Evolutionary conservation across 495 filamentous ascomycete species (phyloP), one percentile per base, ranked within the genome.

Genomic region (Neohortaea acidophila): DNA sequence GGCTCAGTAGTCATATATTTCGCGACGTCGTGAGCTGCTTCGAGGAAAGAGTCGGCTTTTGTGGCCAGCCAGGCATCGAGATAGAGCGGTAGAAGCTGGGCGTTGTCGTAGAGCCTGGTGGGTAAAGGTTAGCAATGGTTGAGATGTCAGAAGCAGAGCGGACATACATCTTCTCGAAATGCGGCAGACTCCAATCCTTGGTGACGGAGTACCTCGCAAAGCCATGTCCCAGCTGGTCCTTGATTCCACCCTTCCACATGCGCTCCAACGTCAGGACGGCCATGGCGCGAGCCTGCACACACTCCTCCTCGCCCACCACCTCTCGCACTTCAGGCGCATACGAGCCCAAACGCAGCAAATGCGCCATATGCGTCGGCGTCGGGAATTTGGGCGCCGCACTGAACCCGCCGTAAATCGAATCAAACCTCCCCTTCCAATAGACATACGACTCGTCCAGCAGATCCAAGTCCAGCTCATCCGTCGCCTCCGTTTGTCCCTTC

Each of bases 131-230:
- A 20, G 30, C 24, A 39, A 20, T 11, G 17, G 23, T 2, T 21
- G 3, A 38, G 5, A 15, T 6, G 2, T 34, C 8, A 12, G 19
- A 6, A 31, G 25, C 10, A 7, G 4, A 11, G 20, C 20, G 22
- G 10, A 43, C 55, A 43, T 29, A 58, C 83, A 97, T 93, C 67
- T 97, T 97, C 60, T 97, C 89, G 52, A 97, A 97, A 52, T 93
- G 86, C 18, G 89, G 89, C 27, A 97, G 58, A 38, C 72, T 76
- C 89, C 89, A 97, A 57, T 94, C 79, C 19, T 69, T 61, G 4
- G 89, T 96, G 5, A 93, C 78, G 25, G 84, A 91, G 48, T 93
- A 93, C 33, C 89, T 68, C 33, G 84, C 73, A 52, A 96, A 93
- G 3, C 89, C 89, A 51, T 79, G 73, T 2, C 89, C 91, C 43